Evolutionary conservation across 1,284 basidiomycete species (phyloP), one percentile per base, ranked within the genome.

Genomic region (Apiotrichum akiyoshidainum): DNA sequence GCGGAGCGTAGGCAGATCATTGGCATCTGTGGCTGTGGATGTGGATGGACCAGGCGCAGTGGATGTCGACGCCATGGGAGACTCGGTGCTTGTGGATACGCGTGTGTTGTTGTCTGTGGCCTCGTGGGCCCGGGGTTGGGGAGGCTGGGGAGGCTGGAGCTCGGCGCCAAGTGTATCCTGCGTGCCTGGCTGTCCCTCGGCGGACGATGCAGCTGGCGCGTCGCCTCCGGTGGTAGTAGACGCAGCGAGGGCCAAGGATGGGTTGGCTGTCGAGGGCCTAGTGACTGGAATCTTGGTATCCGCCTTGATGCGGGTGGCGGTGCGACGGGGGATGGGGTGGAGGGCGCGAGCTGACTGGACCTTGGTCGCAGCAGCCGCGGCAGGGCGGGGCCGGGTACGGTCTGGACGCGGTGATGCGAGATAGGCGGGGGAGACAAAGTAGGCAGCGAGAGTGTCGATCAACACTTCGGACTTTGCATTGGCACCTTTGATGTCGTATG

Each of bases 401-500:
- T 52, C 51, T 1, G 52, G 21, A 3, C 53, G 58, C 1, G 56
- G 56, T 1, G 56, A 56, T 16, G 49, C 21, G 45, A 54, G 57
- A 44, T 68, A 72, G 5, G 55, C 58, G 0, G 71, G 55, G 2
- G 71, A 72, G 17, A 55, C 52, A 34, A 72, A 76, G 55, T 61
- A 68, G 12, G 60, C 54, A 8, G 71, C 59, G 8, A 76, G 66
- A 0, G 55, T 45, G 12, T 74, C 67, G 17, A 73, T 59, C 2
- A 76, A 56, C 11, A 63, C 61, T 12, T 68, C 66, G 0, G 69
- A 69, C 46, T 68, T 70, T 37, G 69, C 68, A 50, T 75, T 76
- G 26, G 74, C 73, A 3, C 74, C 74, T 62, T 72, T 74, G 26
- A 76, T 62, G 16, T 70, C 68, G 51, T 76, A 69, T 6, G 71